phyloP scores from a whole-genome alignment of 306 rosid species.

The Carpinus fangiana region DNA sequence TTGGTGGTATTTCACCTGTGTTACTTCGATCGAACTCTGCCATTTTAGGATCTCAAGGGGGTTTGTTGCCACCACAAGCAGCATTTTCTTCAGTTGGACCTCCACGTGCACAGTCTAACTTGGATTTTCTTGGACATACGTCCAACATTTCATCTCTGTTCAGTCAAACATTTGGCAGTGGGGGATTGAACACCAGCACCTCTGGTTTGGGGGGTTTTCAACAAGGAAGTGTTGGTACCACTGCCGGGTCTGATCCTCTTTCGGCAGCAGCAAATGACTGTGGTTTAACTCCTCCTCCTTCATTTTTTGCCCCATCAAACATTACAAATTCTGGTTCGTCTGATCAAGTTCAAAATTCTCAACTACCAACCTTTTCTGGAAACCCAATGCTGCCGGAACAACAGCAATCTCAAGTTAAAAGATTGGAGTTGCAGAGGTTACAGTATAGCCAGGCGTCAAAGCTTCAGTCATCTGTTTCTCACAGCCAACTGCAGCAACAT shows the following conservation, averaged over 20 bases:
- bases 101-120: slow-evolving; percentile 67
- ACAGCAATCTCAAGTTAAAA: slow-evolving; percentile 62
- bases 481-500: slow-evolving; percentile 33
- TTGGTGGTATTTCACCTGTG: slow-evolving; percentile 72
- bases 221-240: too few relatives aligned
- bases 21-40: slow-evolving; percentile 78
- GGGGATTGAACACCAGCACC: slow-evolving; percentile 62
- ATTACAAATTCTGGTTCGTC: slow-evolving; percentile 59
- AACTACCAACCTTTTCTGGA: slow-evolving; percentile 58
- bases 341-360: slow-evolving; percentile 67
- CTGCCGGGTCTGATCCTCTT: too few relatives aligned
- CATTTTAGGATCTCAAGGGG: slow-evolving; percentile 79
- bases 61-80: slow-evolving; percentile 62
- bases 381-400: slow-evolving; percentile 70
- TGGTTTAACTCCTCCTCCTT: slow-evolving; percentile 11
- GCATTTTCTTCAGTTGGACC: slow-evolving; percentile 70
- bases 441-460: slow-evolving; percentile 76
- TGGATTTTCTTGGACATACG: slow-evolving; percentile 76
- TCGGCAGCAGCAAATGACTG: too few relatives aligned
- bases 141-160: slow-evolving; percentile 72
- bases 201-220: slow-evolving; percentile 26
- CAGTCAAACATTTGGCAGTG: slow-evolving; percentile 73
- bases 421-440: slow-evolving; percentile 66
- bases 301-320: slow-evolving; percentile 58
- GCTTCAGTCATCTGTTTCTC: slow-evolving; percentile 77